phyloP scores from a whole-genome alignment of 2,329 filamentous ascomycete genomes.

The Beauveria brongniartii region DNA sequence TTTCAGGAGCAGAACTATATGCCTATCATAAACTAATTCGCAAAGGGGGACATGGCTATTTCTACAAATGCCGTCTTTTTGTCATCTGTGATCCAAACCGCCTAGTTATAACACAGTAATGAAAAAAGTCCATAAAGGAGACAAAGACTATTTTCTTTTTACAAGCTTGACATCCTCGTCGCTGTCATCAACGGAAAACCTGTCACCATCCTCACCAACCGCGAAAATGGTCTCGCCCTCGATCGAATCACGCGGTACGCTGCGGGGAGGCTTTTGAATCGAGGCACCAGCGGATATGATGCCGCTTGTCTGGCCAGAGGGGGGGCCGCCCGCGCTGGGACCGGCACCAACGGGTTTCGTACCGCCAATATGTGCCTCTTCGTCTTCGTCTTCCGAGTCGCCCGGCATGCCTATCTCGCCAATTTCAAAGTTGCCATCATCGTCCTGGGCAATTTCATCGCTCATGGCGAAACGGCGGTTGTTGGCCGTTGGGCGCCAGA shows the following conservation, averaged over 20 bases:
- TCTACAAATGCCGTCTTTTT: not conserved
- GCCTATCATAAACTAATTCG: not conserved
- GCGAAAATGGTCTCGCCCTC: slow-evolving; percentile 96
- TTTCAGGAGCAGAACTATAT: not conserved
- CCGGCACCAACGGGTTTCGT: slow-evolving; percentile 13
- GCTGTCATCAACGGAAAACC: slow-evolving; percentile 67
- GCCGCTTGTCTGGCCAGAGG: not conserved
- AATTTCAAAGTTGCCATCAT: slow-evolving; percentile 92
- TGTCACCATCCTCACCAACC: slow-evolving; percentile 76
- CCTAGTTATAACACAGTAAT: not conserved
- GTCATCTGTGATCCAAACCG: not conserved
- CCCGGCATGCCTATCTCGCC: slow-evolving; percentile 76
- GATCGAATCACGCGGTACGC: slow-evolving; percentile 45
- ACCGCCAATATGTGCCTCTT: slow-evolving; percentile 44
- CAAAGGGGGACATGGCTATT: not conserved
- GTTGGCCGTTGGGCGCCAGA: slow-evolving; percentile 94
- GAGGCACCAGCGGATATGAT: not conserved
- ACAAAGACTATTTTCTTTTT: slow-evolving; percentile 32
- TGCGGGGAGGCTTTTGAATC: slow-evolving; percentile 13
- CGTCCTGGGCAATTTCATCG: slow-evolving; percentile 96
- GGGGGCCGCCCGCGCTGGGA: not conserved
- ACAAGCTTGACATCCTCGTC: slow-evolving; percentile 49
- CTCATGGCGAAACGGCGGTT: slow-evolving; percentile 98
- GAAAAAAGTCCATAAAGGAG: too few relatives aligned
- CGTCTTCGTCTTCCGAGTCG: slow-evolving; percentile 47